Evolutionary conservation across 1,284 basidiomycete species (phyloP).

Genomic region (Grifola frondosa): DNA sequence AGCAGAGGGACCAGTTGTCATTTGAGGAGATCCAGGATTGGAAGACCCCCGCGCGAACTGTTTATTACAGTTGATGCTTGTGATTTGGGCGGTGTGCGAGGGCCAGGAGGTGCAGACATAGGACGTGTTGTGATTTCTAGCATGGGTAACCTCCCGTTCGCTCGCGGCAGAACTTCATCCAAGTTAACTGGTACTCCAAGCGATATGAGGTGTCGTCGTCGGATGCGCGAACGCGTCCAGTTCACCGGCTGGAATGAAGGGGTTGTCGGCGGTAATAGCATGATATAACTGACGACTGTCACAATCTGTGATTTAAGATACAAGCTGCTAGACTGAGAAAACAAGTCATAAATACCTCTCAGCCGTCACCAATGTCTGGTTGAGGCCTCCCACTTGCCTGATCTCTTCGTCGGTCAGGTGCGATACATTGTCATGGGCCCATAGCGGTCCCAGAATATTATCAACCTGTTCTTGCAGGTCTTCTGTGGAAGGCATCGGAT

Average conservation of each 20-base stretch:
- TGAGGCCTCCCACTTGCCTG: constrained; percentile 76
- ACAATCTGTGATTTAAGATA: constrained; percentile 28
- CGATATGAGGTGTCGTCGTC: constrained; percentile 84
- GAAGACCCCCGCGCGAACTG: constrained; percentile 42
- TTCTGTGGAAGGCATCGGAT: constrained; percentile 58
- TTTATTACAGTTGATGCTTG: constrained; percentile 39
- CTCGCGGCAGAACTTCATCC: constrained; percentile 83
- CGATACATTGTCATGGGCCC: constrained; percentile 49
- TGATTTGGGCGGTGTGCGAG: constrained; percentile 41
- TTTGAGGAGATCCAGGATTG: constrained; percentile 59
- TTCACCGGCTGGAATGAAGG: constrained; percentile 78
- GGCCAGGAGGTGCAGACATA: constrained; percentile 71
- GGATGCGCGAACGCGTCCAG: constrained; percentile 87
- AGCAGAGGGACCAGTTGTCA: constrained; percentile 30
- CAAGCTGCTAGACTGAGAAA: constrained; percentile 12
- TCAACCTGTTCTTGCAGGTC: constrained; percentile 64
- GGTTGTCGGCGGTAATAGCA: constrained; percentile 59
- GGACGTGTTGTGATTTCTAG: constrained; percentile 83
- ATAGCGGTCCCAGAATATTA: constrained; percentile 65
- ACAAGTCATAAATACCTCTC: constrained; percentile 57
- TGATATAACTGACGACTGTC: constrained; percentile 76
- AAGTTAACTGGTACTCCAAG: constrained; percentile 92
- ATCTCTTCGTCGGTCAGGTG: constrained; percentile 69
- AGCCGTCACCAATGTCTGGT: constrained; percentile 71
- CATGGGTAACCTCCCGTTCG: constrained; percentile 71